A percentile compares a stretch with the other conserved stretches of the same genome.
phyloP scores from a whole-genome alignment of 495 filamentous ascomycete species.

The Rhypophila decipiens region DNA sequence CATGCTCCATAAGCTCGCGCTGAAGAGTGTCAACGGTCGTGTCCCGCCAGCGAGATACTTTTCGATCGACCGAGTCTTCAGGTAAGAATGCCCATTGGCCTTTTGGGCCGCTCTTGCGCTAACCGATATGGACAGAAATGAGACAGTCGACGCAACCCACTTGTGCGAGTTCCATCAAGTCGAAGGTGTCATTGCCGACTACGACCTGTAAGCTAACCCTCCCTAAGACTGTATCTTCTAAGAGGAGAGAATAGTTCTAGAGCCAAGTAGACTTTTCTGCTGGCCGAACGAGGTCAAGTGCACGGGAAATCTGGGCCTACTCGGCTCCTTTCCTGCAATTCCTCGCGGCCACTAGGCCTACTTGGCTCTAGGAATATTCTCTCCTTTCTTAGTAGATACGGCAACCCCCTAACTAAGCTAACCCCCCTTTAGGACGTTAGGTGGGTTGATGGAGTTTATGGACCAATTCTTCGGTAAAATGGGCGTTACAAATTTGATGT shows the following conservation, averaged over 20 bases:
- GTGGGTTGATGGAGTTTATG: constrained; percentile 94
- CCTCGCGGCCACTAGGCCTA: no score
- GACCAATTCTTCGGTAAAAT: constrained; percentile 93
- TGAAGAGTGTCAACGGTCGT: constrained; percentile 47
- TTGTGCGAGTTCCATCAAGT: constrained; percentile 98
- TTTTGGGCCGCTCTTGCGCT: neutral
- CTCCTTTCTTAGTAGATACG: no score
- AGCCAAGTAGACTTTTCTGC: no score
- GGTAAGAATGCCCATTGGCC: neutral
- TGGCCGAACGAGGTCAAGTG: no score
- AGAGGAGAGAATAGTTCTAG: no score
- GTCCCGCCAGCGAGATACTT: constrained; percentile 80
- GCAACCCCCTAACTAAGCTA: no score
- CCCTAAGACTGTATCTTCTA: no score
- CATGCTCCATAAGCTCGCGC: constrained; percentile 83
- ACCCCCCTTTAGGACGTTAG: no score
- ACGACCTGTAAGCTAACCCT: no score
- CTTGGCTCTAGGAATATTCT: no score
- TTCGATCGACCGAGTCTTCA: constrained; percentile 94
- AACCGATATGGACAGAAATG: constrained; percentile 31
- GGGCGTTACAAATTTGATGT: constrained; percentile 61
- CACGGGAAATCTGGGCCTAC: no score
- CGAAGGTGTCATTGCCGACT: constrained; percentile 97
- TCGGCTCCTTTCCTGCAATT: no score
- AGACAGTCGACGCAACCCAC: constrained; percentile 94